These are phyloP conservation scores for Blastocystis sp. DNA, from an alignment of 352 stramenopile genomes.

Conservation along the genomic window DNA sequence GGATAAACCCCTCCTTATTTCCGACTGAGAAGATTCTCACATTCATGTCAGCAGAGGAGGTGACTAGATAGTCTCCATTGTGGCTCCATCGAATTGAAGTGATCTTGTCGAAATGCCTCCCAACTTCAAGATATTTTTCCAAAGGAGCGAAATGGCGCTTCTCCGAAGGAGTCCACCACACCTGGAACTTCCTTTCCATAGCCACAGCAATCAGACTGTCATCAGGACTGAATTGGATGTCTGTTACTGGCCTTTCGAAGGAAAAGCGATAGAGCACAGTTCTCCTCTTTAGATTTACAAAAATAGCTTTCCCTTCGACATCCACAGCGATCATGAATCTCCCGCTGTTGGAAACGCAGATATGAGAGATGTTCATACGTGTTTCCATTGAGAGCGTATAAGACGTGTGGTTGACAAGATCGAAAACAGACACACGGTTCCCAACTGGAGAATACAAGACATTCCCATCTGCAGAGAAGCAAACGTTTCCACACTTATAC, in stretches of 20 bases:
- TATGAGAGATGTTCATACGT: constrained; percentile 78
- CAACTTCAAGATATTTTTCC: constrained; percentile 78
- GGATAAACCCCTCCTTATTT: constrained; percentile 73
- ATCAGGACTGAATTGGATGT: constrained; percentile 80
- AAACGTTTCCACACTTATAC: constrained; percentile 84
- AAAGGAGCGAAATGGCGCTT: constrained; percentile 83
- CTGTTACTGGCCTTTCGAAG: constrained; percentile 81
- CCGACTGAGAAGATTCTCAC: constrained; percentile 78
- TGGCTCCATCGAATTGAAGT: constrained; percentile 65
- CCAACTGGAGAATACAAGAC: constrained; percentile 82
- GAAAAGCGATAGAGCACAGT: constrained; percentile 86
- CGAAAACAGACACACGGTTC: constrained; percentile 86
- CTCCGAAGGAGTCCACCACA: constrained; percentile 79
- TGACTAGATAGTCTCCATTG: constrained; percentile 75
- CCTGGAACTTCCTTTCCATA: constrained; percentile 81
- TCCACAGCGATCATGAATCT: constrained; percentile 78
- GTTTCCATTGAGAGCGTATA: constrained; percentile 82
- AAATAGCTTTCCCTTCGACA: constrained; percentile 77
- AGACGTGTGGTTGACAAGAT: constrained; percentile 71
- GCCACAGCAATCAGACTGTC: constrained; percentile 79
- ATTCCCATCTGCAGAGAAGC: constrained; percentile 85
- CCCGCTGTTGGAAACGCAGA: constrained; percentile 81
- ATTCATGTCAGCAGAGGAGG: constrained; percentile 78
- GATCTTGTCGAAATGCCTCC: constrained; percentile 81
- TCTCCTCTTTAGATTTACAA: constrained; percentile 80